These are phyloP conservation scores for Globisporangium irregulare DNA, from an alignment of 352 stramenopile species.

Conservation along the genomic window DNA sequence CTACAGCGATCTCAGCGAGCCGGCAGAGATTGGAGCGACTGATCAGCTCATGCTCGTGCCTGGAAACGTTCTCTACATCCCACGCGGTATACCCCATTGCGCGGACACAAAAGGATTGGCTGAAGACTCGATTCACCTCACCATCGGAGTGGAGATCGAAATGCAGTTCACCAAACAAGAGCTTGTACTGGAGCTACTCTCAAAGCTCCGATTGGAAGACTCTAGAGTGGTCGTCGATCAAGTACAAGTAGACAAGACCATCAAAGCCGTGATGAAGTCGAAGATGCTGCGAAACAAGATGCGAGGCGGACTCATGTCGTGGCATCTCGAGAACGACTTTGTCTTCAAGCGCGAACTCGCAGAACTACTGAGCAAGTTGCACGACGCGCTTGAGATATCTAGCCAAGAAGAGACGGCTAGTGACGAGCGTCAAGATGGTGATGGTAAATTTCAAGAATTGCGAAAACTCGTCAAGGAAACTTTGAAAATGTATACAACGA, in stretches of 20 bases:
- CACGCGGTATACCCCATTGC: constrained; percentile 30
- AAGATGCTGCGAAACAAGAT: not conserved
- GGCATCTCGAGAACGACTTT: constrained; percentile 20
- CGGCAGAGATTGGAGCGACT: not conserved
- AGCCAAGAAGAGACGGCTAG: not conserved
- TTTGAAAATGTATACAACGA: not conserved
- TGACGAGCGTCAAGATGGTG: not conserved
- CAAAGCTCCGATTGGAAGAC: not conserved
- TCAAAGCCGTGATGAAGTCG: not conserved
- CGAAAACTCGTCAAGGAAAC: not conserved
- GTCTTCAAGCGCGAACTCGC: constrained; percentile 1
- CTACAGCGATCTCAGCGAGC: constrained; percentile 19
- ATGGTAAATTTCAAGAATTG: not conserved
- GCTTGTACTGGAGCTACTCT: constrained; percentile 12
- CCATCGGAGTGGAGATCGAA: constrained; percentile 36
- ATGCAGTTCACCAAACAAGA: constrained; percentile 16
- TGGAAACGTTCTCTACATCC: constrained; percentile 31
- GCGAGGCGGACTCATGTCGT: constrained; percentile 26
- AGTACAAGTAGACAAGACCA: not conserved
- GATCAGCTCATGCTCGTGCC: constrained; percentile 16
- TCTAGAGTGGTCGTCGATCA: not conserved
- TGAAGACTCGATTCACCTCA: constrained; percentile 33
- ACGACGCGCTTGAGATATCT: not conserved
- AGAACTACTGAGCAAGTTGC: not conserved
- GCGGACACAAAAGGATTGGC: constrained; percentile 24